Evolutionary conservation across 1,139 yeast species (phyloP).

Genomic region (Pneumocystis sp.): DNA sequence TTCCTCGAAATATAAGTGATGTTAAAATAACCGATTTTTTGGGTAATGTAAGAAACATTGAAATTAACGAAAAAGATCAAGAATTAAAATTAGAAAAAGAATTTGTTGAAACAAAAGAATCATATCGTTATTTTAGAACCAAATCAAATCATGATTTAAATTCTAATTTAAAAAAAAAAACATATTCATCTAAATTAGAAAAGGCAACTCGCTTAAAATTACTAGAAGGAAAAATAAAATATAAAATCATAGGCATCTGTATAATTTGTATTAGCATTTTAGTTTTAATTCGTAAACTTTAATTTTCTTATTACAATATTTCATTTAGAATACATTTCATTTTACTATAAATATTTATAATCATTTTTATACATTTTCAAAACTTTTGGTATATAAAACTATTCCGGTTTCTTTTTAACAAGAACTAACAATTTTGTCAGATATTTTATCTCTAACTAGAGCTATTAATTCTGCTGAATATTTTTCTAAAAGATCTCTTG

Average conservation of each 20-base stretch:
- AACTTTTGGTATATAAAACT: neutral
- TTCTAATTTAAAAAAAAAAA: neutral
- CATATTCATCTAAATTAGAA: neutral
- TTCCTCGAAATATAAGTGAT: constrained; percentile 48
- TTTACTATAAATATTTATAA: neutral
- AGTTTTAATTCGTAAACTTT: neutral
- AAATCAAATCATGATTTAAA: neutral
- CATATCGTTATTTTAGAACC: neutral
- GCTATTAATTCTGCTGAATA: neutral
- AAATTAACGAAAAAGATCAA: constrained; percentile 42
- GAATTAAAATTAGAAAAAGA: constrained; percentile 20
- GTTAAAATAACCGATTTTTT: constrained; percentile 84
- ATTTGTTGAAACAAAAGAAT: constrained; percentile 14
- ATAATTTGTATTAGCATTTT: neutral
- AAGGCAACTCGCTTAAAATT: neutral
- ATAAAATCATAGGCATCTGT: neutral
- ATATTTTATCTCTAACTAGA: neutral
- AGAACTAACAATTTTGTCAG: neutral
- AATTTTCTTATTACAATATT: neutral
- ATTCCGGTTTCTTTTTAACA: neutral
- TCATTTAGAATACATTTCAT: neutral
- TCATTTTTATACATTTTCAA: neutral
- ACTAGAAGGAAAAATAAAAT: neutral
- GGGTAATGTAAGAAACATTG: constrained; percentile 78
- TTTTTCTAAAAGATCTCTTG: neutral